Base-by-base conservation (phyloP, 148 eudicot genomes). In the Persicaria maculosa region DNA sequence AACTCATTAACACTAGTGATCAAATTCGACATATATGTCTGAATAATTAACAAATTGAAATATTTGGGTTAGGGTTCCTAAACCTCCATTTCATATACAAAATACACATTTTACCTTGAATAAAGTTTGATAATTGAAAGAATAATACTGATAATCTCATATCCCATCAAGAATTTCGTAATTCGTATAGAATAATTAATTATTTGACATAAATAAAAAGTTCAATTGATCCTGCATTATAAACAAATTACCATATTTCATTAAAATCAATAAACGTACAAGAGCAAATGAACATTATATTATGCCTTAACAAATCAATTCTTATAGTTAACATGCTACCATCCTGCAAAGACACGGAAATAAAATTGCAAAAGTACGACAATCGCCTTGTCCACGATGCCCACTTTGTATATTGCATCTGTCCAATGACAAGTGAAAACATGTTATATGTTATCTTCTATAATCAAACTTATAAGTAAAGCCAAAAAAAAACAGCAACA, bases 361-460 rank as follows among this genome's bases (percentile, higher is more conserved):
- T 52, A 43, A 76, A 89, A 76, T 74, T 89, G 93, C 68, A 83
- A 59, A 74, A 79, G 54, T 2, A 85, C 81, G 74, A 81, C 72
- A 61, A 81, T 22, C 57, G 79, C 16, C 93, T 85, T 47, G 93
- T 84, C 93, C 93, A 86, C 80, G 76, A 79, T 77, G 85, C 82
- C 93, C 93, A 89, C 45, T 81, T 85, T 50, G 79, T 81, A 78
- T 86, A 89, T 68, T 85, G 79, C 61, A 82, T 77, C 90, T 89
- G 93, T 77, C 43, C 73, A 59, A 44, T 44, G 43, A 20, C 22
- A 72, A 50, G 57, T 40, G 55, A 75, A 7, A 55, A 72, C 7
- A 14, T 72, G 17, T 16, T 25, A 47, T 69, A 44, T 9, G n/a
- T 44, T 5, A n/a, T 69, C 22, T 12, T 44, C 20, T 69, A 44